A percentile compares a stretch with the other conserved stretches of the same genome.
Conservation (phyloP, 2,329 filamentous ascomycete species). For the Aspergillus transmontanensis region DNA sequence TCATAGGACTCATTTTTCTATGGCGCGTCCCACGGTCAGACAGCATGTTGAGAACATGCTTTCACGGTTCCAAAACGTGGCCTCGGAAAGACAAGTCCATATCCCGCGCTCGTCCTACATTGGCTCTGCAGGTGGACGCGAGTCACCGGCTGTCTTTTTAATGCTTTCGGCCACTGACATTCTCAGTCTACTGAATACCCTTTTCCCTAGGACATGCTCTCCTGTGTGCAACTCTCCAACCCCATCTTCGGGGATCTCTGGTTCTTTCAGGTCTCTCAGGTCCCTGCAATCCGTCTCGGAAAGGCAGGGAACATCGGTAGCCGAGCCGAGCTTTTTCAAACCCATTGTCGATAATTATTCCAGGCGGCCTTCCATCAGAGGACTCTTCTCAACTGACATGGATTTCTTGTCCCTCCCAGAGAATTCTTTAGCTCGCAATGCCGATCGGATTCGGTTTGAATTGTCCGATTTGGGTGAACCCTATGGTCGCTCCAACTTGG, state of each 20-base stretch:
- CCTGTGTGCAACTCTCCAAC: constrained; percentile 31
- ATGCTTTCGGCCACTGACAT: constrained; percentile 80
- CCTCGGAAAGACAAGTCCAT: constrained; percentile 8
- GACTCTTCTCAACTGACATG: constrained; percentile 35
- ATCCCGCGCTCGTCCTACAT: constrained; percentile 46
- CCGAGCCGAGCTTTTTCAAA: constrained; percentile 38
- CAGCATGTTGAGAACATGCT: constrained; percentile 44
- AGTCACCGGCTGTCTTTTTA: constrained; percentile 61
- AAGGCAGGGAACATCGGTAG: constrained; percentile 18
- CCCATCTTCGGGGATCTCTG: constrained; percentile 27
- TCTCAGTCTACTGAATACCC: constrained; percentile 75
- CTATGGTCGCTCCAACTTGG: constrained; percentile 57
- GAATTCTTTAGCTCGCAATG: constrained; percentile 33
- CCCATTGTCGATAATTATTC: constrained; percentile 30
- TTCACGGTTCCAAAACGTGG: constrained; percentile 26
- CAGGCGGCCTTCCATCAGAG: constrained; percentile 28
- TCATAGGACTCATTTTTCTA: constrained; percentile 39
- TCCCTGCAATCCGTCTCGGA: constrained; percentile 24
- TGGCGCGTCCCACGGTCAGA: constrained; percentile 36
- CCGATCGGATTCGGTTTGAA: constrained; percentile 46
- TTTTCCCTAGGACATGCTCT: constrained; percentile 63
- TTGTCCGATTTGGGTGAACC: constrained; percentile 41
- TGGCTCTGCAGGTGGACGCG: constrained; percentile 51
- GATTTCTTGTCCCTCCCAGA: constrained; percentile 29
- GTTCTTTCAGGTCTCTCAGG: constrained; percentile 20